A percentile compares a stretch with the other conserved stretches of the same genome.
phyloP scores from a whole-genome alignment of 192 early-diverging fungal species.

The Coemansia sp. region DNA sequence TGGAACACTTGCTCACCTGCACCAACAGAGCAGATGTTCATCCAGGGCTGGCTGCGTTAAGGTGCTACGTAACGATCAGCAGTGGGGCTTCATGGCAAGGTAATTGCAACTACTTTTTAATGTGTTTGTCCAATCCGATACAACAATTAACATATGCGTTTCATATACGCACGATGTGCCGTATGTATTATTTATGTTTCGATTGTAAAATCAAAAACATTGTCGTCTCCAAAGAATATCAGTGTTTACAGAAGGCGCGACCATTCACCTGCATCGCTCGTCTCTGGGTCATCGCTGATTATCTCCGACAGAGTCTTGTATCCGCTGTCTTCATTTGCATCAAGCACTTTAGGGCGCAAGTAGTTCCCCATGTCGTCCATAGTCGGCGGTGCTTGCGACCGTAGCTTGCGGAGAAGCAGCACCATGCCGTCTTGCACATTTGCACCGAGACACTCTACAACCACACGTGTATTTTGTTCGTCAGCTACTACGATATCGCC shows the following conservation, averaged over 20 bases:
- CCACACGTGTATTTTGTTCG: conserved; percentile 23
- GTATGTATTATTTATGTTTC: too few relatives aligned
- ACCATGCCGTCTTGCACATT: conserved; percentile 47
- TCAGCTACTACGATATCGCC: conserved; percentile 17
- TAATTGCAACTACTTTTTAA: too few relatives aligned
- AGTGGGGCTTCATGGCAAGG: too few relatives aligned
- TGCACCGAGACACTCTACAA: conserved; percentile 46
- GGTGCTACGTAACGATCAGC: too few relatives aligned
- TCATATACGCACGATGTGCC: too few relatives aligned
- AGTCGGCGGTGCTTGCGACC: conserved; percentile 4
- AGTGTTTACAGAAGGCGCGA: conserved; percentile 9
- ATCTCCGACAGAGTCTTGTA: conserved; percentile 43
- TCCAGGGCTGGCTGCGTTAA: too few relatives aligned
- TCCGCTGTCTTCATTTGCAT: conserved; percentile 30
- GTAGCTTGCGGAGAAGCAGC: conserved; percentile 32
- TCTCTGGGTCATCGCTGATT: conserved; percentile 36
- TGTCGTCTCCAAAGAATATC: conserved; percentile 14
- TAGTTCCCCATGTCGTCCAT: not conserved
- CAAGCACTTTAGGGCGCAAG: conserved; percentile 11
- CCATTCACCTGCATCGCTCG: conserved; percentile 35
- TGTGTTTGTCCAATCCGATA: too few relatives aligned
- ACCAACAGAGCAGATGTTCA: too few relatives aligned
- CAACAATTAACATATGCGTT: too few relatives aligned
- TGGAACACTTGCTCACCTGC: too few relatives aligned
- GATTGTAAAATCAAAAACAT: too few relatives aligned